phyloP scores from a whole-genome alignment of 371 early-diverging fungal species.

The Thermomucor indicae-seudaticae region DNA sequence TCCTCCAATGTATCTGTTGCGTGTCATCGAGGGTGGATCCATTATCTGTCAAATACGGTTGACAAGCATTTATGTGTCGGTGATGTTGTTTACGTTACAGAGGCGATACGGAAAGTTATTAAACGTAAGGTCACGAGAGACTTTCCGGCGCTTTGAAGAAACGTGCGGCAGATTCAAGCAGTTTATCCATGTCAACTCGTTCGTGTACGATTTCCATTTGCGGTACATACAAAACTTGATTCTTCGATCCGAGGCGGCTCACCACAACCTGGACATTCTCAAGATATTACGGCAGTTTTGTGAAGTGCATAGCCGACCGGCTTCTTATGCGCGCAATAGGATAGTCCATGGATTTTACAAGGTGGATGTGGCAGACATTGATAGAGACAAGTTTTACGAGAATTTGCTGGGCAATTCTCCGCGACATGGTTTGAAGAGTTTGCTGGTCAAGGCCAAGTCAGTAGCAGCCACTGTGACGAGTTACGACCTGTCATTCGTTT shows the following conservation, averaged over 20 bases:
- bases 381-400: slow-evolving; percentile 51
- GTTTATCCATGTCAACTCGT: slow-evolving; percentile 77
- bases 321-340: slow-evolving; percentile 60
- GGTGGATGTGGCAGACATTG: slow-evolving; percentile 20
- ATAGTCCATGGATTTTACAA: slow-evolving; percentile 52
- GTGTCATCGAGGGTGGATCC: slow-evolving; percentile 60
- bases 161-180: slow-evolving; percentile 64
- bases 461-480: slow-evolving; percentile 29
- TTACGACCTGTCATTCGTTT: slow-evolving; percentile 19
- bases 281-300: slow-evolving; percentile 6
- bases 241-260: slow-evolving; percentile 19
- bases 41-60: slow-evolving; percentile 73
- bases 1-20: slow-evolving; percentile 60
- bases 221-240: slow-evolving; percentile 60
- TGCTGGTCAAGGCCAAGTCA: slow-evolving; percentile 11
- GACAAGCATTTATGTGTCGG: slow-evolving; percentile 65
- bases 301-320: slow-evolving; percentile 24
- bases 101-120: slow-evolving; percentile 45
- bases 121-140: neutral
- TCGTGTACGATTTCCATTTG: slow-evolving; percentile 80
- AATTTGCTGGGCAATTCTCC: slow-evolving; percentile 70
- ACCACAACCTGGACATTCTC: slow-evolving; percentile 7
- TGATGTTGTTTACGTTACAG: slow-evolving; percentile 70
- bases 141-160: slow-evolving; percentile 54
- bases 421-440: slow-evolving; percentile 53